Conservation (phyloP, 139 green algal genomes). For the Gonium pectorale region DNA sequence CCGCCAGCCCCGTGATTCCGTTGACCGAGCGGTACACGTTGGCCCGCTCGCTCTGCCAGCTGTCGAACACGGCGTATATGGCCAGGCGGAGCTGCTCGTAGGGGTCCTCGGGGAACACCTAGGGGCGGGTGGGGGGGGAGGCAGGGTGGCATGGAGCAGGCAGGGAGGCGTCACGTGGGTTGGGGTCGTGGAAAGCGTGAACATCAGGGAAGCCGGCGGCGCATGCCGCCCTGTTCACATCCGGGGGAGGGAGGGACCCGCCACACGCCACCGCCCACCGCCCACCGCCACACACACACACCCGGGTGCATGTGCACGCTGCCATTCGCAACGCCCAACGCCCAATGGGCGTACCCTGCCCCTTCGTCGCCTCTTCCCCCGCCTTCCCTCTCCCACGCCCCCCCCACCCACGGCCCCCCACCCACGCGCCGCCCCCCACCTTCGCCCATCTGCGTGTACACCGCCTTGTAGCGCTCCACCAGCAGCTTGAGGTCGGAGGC, state of each 20-base stretch:
- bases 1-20: conserved; percentile 80
- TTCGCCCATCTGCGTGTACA: conserved; percentile 68
- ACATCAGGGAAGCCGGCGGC: too few relatives aligned
- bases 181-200: too few relatives aligned
- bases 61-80: conserved; percentile 84
- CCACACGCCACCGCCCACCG: too few relatives aligned
- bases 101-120: conserved; percentile 80
- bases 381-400: neutral
- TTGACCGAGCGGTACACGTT: conserved; percentile 86
- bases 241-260: too few relatives aligned
- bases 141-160: neutral
- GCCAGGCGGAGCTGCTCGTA: conserved; percentile 79
- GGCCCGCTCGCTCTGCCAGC: conserved; percentile 75
- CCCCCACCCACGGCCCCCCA: neutral
- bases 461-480: conserved; percentile 82
- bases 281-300: too few relatives aligned
- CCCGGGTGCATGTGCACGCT: too few relatives aligned
- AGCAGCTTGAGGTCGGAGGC: conserved; percentile 81
- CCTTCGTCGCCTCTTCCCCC: too few relatives aligned
- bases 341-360: too few relatives aligned
- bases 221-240: too few relatives aligned
- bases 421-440: neutral
- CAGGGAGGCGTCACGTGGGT: neutral
- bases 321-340: too few relatives aligned
- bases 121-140: neutral